phyloP scores from a whole-genome alignment of 768 basidiomycete genomes.

The Polyporus arcularius region DNA sequence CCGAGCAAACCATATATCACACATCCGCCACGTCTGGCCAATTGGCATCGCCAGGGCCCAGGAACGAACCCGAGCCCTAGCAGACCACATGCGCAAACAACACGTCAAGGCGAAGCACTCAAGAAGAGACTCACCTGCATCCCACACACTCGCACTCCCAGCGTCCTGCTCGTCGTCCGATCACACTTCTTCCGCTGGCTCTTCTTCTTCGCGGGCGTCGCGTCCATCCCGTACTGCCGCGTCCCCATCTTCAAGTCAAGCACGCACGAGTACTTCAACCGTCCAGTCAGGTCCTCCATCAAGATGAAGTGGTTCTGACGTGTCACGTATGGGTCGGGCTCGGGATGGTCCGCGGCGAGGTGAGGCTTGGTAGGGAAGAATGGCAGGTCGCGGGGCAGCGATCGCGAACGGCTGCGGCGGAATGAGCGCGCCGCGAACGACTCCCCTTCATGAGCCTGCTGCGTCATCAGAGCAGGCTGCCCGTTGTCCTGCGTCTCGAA shows the following conservation, averaged over 20 bases:
- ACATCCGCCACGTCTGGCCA: background rate
- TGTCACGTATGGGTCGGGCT: constrained; percentile 42
- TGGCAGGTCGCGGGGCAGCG: constrained; percentile 3
- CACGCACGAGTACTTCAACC: constrained; percentile 89
- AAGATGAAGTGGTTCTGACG: constrained; percentile 97
- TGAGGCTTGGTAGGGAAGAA: constrained; percentile 5
- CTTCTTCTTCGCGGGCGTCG: constrained; percentile 89
- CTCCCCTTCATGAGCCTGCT: constrained; percentile 2
- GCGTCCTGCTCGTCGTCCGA: constrained; percentile 84
- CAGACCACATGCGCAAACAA: constrained; percentile 16
- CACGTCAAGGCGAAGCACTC: background rate
- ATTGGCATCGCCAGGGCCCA: constrained; percentile 1
- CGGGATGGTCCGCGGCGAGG: constrained; percentile 6
- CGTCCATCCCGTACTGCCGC: constrained; percentile 96
- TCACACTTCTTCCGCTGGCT: constrained; percentile 99
- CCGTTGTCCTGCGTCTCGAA: constrained; percentile 25
- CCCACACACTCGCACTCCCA: constrained; percentile 94
- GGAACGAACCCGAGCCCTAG: constrained; percentile 1
- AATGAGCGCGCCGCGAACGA: constrained; percentile 16
- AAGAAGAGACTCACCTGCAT: constrained; percentile 81
- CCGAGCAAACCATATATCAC: constrained; percentile 2
- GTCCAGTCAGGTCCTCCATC: constrained; percentile 97
- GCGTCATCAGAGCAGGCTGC: background rate
- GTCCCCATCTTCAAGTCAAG: constrained; percentile 99
- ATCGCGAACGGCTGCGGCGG: constrained; percentile 14